Evolutionary conservation across 129 eudicot species (phyloP).

Genomic region (Ambrosia artemisiifolia): DNA sequence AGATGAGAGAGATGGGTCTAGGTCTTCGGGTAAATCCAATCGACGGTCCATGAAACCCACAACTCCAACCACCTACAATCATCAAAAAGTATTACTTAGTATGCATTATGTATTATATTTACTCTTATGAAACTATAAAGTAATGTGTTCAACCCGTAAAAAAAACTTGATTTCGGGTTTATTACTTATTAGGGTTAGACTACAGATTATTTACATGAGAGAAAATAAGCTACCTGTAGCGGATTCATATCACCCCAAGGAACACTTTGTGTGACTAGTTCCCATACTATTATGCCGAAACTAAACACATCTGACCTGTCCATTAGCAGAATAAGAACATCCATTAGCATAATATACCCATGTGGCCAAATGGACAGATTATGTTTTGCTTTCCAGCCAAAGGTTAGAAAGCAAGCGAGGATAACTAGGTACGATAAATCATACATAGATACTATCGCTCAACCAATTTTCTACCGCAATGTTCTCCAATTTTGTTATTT

Average conservation of each 20-base stretch:
- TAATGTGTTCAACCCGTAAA: neutral
- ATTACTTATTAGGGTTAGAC: neutral
- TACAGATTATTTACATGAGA: neutral
- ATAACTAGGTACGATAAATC: too few relatives aligned
- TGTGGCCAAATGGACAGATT: neutral
- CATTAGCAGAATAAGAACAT: conserved; percentile 15
- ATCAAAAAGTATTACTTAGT: neutral
- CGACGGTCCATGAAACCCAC: conserved; percentile 92
- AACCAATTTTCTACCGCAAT: too few relatives aligned
- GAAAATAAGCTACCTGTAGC: conserved; percentile 55
- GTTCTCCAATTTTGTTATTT: too few relatives aligned
- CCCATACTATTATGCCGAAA: conserved; percentile 91
- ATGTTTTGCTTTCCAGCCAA: too few relatives aligned
- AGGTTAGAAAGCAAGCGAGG: too few relatives aligned
- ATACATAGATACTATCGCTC: too few relatives aligned
- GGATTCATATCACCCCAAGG: conserved; percentile 80
- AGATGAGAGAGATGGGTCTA: conserved; percentile 63
- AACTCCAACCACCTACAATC: conserved; percentile 71
- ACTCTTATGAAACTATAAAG: too few relatives aligned
- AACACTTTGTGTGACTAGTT: conserved; percentile 64
- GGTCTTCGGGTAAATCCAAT: conserved; percentile 60
- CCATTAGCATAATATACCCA: conserved; percentile 2
- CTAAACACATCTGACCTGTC: conserved; percentile 92
- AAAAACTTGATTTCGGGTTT: neutral
- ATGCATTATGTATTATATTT: too few relatives aligned